Conservation (phyloP, 2,329 filamentous ascomycete species). For the Colletotrichum salicis region DNA sequence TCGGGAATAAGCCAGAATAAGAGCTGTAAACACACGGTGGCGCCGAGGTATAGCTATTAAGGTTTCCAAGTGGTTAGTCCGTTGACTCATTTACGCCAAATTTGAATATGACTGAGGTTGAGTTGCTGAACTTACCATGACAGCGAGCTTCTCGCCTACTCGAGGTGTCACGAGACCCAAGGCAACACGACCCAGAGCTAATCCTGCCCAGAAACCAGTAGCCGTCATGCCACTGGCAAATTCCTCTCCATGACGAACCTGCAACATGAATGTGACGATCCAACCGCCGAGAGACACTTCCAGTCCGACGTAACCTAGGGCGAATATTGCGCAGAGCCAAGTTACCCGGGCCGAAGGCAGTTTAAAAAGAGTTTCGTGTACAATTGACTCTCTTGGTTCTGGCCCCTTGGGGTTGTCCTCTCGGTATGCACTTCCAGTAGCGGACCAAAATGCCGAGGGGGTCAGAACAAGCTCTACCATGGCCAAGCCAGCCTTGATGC, state of each 20-base stretch:
- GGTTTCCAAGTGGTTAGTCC: background rate
- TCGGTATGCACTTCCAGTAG: constrained; percentile 67
- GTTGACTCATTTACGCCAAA: background rate
- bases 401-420: constrained; percentile 37
- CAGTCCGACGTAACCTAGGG: constrained; percentile 81
- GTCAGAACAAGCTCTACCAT: constrained; percentile 65
- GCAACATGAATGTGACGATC: constrained; percentile 88
- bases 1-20: constrained; percentile 84
- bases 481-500: constrained; percentile 57
- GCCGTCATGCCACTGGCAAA: constrained; percentile 80
- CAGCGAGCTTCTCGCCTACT: constrained; percentile 46
- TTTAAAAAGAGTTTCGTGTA: constrained; percentile 5
- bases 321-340: constrained; percentile 77
- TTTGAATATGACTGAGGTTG: background rate
- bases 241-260: constrained; percentile 72
- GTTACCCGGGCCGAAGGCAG: constrained; percentile 48
- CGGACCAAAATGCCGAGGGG: constrained; percentile 69
- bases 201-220: constrained; percentile 85
- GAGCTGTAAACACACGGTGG: constrained; percentile 73
- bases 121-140: background rate
- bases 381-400: constrained; percentile 8
- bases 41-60: constrained; percentile 67
- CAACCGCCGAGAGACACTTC: constrained; percentile 81
- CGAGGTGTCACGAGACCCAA: constrained; percentile 81
- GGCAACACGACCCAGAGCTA: constrained; percentile 78